phyloP scores from a whole-genome alignment of 176 grass and related monocot genomes.

The Canna indica region DNA sequence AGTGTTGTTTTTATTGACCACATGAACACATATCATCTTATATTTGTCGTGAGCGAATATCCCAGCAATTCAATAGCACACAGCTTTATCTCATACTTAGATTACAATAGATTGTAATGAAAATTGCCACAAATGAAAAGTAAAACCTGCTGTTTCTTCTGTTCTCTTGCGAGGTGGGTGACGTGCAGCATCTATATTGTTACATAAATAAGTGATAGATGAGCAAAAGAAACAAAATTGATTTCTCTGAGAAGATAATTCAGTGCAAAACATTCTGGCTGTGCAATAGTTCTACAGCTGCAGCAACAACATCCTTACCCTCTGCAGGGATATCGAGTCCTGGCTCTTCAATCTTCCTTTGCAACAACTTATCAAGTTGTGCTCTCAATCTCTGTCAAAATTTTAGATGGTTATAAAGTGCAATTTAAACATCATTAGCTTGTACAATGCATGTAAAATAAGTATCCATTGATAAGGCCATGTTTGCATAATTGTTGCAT shows the following conservation, averaged over 20 bases:
- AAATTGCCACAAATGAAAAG: neutral
- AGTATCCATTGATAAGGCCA: too few species aligned
- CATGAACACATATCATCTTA: too few species aligned
- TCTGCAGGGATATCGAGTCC: slow-evolving; percentile 58
- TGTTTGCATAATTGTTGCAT: too few species aligned
- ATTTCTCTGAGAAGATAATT: neutral
- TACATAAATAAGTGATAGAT: neutral
- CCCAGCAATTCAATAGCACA: too few species aligned
- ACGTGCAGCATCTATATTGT: neutral
- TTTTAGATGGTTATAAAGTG: neutral
- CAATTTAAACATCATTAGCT: neutral
- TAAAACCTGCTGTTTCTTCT: neutral
- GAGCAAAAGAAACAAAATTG: neutral
- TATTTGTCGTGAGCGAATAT: too few species aligned
- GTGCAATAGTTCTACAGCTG: slow-evolving; percentile 84
- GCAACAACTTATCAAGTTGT: slow-evolving; percentile 77
- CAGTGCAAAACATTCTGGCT: slow-evolving; percentile 46
- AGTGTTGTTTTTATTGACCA: too few species aligned
- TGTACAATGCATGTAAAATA: neutral
- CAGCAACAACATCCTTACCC: slow-evolving; percentile 68
- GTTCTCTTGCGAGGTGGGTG: neutral
- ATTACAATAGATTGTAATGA: neutral
- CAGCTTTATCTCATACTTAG: too few species aligned
- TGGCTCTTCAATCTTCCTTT: slow-evolving; percentile 82
- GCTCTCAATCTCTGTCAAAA: slow-evolving; percentile 69